phyloP scores from a whole-genome alignment of 805 yeast species.

The Myxozyma melibiosi region DNA sequence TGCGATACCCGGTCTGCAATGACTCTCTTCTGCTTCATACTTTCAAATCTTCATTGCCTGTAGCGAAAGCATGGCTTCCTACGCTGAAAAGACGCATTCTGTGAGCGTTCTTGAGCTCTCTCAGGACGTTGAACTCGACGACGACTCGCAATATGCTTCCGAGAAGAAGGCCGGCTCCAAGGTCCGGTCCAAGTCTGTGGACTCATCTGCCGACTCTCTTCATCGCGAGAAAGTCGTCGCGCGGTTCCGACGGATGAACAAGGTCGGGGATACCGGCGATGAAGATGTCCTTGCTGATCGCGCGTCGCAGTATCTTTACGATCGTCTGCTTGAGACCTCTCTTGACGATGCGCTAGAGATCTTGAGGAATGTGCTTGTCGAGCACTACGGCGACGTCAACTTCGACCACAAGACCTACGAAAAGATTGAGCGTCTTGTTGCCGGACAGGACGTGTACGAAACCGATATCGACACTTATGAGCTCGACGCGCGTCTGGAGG shows the following conservation, averaged over 20 bases:
- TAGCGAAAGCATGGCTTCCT: too few relatives aligned
- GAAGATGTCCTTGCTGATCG: constrained; percentile 13
- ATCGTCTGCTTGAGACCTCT: constrained; percentile 9
- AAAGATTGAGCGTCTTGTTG: background rate
- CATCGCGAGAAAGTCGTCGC: constrained; percentile 1
- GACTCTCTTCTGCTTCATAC: too few relatives aligned
- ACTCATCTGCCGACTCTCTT: too few relatives aligned
- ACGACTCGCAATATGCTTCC: too few relatives aligned
- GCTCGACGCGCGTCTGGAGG: background rate
- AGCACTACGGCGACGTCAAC: constrained; percentile 52
- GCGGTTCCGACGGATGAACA: constrained; percentile 13
- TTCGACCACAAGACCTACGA: background rate
- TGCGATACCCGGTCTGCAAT: too few relatives aligned
- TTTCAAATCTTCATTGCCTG: too few relatives aligned
- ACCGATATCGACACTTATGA: constrained; percentile 3
- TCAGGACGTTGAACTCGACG: too few relatives aligned
- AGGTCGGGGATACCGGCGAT: constrained; percentile 9
- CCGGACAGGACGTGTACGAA: constrained; percentile 7
- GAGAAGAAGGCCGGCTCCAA: too few relatives aligned
- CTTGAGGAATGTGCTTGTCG: constrained; percentile 45
- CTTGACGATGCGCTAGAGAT: constrained; percentile 47
- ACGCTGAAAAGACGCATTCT: too few relatives aligned
- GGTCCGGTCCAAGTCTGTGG: too few relatives aligned
- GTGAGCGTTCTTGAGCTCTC: too few relatives aligned
- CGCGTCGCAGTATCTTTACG: constrained; percentile 12